A percentile compares a stretch with the other conserved stretches of the same genome.
These are phyloP conservation scores for Erodium maritimum DNA, from an alignment of 345 rosid species.

Conservation along the genomic window DNA sequence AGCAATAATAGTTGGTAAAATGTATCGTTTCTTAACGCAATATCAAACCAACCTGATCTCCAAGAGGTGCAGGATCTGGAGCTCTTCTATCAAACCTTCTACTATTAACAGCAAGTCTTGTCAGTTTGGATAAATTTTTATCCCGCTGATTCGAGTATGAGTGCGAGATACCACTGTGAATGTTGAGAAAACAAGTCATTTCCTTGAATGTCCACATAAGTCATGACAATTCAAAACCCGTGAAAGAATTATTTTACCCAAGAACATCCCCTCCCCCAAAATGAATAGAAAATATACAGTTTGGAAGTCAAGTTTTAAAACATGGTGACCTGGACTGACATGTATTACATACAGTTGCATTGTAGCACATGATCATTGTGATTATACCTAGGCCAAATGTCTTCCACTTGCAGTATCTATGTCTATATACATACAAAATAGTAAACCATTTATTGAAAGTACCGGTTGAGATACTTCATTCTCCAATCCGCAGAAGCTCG, in stretches of 20 bases:
- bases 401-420: too few relatives aligned
- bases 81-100: constrained; percentile 65
- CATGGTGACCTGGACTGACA: background rate
- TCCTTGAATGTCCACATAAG: background rate
- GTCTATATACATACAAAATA: too few relatives aligned
- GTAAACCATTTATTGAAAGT: constrained; percentile 12
- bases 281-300: background rate
- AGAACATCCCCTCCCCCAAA: background rate
- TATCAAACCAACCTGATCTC: constrained; percentile 51
- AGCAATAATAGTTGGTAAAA: too few relatives aligned
- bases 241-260: background rate
- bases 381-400: background rate
- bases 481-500: constrained; percentile 94
- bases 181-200: constrained; percentile 5
- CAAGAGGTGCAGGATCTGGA: constrained; percentile 52
- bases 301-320: background rate
- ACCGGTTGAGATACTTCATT: constrained; percentile 88
- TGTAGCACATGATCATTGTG: background rate
- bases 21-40: background rate
- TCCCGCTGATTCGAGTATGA: constrained; percentile 62
- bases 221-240: too few relatives aligned
- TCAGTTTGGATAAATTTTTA: constrained; percentile 56
- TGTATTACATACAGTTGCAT: background rate
- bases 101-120: constrained; percentile 63
- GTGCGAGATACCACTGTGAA: constrained; percentile 47